Conservation (phyloP, 768 basidiomycete genomes). For the Panaeolus papilionaceus region DNA sequence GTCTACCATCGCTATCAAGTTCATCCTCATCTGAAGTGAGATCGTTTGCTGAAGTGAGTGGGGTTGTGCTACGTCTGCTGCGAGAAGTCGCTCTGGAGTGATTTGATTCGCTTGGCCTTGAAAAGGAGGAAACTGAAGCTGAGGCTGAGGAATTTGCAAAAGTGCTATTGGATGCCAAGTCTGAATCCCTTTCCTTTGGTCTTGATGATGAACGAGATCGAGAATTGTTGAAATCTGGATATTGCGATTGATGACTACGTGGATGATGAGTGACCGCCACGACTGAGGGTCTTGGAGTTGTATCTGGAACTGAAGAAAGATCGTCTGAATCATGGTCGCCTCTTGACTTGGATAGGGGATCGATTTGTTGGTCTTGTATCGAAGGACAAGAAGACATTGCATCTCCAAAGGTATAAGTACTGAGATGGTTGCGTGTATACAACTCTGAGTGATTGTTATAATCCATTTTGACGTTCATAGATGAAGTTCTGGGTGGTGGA, state of each 20-base stretch:
- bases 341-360: constrained; percentile 41
- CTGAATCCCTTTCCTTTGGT: constrained; percentile 23
- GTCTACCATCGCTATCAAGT: constrained; percentile 38
- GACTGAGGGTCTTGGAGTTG: constrained; percentile 59
- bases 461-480: constrained; percentile 20
- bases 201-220: constrained; percentile 23
- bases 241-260: constrained; percentile 41
- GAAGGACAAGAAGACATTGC: constrained; percentile 39
- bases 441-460: constrained; percentile 36
- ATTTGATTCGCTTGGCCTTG: constrained; percentile 37
- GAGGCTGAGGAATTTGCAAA: constrained; percentile 55
- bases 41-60: constrained; percentile 41
- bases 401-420: constrained; percentile 55
- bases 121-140: constrained; percentile 50
- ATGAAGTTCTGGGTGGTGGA: constrained; percentile 23
- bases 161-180: constrained; percentile 45
- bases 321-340: constrained; percentile 48
- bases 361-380: constrained; percentile 31
- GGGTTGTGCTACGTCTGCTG: constrained; percentile 37
- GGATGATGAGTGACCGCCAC: constrained; percentile 35
- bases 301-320: constrained; percentile 41
- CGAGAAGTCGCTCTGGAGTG: constrained; percentile 30
- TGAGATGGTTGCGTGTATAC: constrained; percentile 51
- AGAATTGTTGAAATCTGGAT: constrained; percentile 1
- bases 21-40: constrained; percentile 44